Conservation (phyloP, 352 stramenopile genomes). For the Elongisporangium anandrum region DNA sequence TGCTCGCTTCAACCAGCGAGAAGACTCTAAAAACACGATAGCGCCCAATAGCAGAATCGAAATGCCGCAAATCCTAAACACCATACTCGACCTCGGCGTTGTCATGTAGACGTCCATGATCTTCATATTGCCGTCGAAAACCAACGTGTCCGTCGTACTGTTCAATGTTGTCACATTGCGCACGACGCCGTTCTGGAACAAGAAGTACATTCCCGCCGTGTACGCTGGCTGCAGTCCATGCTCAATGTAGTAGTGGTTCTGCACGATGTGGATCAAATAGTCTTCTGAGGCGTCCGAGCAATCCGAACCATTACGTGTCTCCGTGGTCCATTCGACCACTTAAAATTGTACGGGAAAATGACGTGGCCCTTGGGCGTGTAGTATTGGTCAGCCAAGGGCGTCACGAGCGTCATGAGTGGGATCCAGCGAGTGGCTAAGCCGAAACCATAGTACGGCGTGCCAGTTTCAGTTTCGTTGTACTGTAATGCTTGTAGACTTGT, state of each 20-base stretch:
- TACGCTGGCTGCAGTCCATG: constrained; percentile 43
- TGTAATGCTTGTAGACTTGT: constrained; percentile 23
- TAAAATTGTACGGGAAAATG: constrained; percentile 26
- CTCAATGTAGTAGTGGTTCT: constrained; percentile 40
- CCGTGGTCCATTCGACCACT: no score
- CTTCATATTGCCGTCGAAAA: background rate
- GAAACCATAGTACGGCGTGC: background rate
- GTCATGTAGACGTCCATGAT: background rate
- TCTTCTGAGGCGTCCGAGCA: no score
- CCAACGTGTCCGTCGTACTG: background rate
- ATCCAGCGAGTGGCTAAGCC: constrained; percentile 32
- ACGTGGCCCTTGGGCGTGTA: constrained; percentile 21
- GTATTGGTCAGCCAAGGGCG: constrained; percentile 11
- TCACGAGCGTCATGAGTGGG: constrained; percentile 29
- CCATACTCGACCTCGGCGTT: background rate
- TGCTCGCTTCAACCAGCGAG: background rate
- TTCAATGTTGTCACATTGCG: constrained; percentile 5
- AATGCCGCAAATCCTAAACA: background rate
- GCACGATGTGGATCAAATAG: no score
- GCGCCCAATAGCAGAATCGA: background rate
- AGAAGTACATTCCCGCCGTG: constrained; percentile 40
- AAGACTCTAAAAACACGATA: background rate
- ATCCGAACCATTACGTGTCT: constrained; percentile 21
- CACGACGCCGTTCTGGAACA: constrained; percentile 51
- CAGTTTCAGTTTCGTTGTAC: background rate